Percentiles rank a stretch among this genome's conserved stretches.
Conservation (phyloP, 768 basidiomycete species). For the Mycena rebaudengoi region DNA sequence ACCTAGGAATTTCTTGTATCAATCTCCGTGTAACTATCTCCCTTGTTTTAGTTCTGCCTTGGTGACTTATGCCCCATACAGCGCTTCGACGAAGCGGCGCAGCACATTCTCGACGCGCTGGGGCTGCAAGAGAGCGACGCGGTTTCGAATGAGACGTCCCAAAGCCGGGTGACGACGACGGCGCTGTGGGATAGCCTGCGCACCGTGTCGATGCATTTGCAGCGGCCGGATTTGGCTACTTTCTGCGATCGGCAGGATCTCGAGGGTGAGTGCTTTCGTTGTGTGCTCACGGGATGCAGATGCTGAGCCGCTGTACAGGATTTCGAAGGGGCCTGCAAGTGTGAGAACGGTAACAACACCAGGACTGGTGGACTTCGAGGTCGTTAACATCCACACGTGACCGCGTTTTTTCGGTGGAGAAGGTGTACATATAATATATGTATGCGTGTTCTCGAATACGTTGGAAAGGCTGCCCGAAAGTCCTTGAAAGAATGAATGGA, state of each 20-base stretch:
- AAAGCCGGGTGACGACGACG: conserved; percentile 75
- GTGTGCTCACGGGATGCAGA: background rate
- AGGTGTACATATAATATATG: too few relatives aligned
- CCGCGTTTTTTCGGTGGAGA: background rate
- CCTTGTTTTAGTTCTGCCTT: conserved; percentile 24
- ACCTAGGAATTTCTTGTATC: conserved; percentile 92
- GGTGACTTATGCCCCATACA: conserved; percentile 36
- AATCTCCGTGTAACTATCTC: conserved; percentile 71
- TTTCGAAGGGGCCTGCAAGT: conserved; percentile 41
- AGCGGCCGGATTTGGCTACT: conserved; percentile 77
- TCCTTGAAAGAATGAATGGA: too few relatives aligned
- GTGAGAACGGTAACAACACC: too few relatives aligned
- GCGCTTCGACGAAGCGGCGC: conserved; percentile 88
- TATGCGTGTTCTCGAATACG: too few relatives aligned
- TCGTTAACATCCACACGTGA: conserved; percentile 7
- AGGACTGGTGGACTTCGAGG: too few relatives aligned
- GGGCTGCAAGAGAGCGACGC: conserved; percentile 89
- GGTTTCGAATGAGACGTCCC: conserved; percentile 54
- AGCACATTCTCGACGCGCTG: conserved; percentile 89
- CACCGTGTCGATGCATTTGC: conserved; percentile 83
- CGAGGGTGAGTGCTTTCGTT: conserved; percentile 63
- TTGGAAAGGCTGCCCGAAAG: too few relatives aligned
- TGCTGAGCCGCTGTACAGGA: conserved; percentile 17
- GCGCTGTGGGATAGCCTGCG: conserved; percentile 91
- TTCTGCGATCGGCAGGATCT: conserved; percentile 80